Conservation (phyloP, 192 early-diverging fungal species). For the Backusella tarrabulga region DNA sequence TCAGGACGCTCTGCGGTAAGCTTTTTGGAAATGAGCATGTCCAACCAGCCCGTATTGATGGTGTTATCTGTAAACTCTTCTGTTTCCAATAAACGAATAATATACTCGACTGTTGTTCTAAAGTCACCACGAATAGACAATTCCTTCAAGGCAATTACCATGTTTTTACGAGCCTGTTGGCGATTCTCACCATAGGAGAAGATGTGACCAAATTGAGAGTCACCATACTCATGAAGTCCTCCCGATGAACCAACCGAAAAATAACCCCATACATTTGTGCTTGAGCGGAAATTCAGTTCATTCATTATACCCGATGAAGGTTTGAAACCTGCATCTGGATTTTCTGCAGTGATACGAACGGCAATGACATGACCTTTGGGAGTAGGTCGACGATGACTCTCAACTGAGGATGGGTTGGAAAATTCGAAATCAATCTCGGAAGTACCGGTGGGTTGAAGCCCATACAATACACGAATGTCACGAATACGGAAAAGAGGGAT, state of each 20-base stretch:
- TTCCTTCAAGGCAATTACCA: slow-evolving; percentile 97
- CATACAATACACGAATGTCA: slow-evolving; percentile 96
- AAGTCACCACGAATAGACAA: slow-evolving; percentile 98
- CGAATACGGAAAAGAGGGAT: slow-evolving; percentile 93
- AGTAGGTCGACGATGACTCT: slow-evolving; percentile 89
- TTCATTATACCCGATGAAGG: slow-evolving; percentile 94
- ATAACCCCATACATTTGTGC: slow-evolving; percentile 99
- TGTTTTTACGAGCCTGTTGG: slow-evolving; percentile 89
- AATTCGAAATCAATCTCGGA: slow-evolving; percentile 96
- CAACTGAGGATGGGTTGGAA: slow-evolving; percentile 63
- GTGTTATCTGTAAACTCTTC: slow-evolving; percentile 84
- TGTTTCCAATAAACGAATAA: slow-evolving; percentile 90
- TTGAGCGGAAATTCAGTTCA: slow-evolving; percentile 95
- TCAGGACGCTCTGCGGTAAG: slow-evolving; percentile 90
- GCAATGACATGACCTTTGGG: slow-evolving; percentile 98
- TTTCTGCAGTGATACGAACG: slow-evolving; percentile 97
- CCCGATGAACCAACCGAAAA: slow-evolving; percentile 93
- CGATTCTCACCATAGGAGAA: slow-evolving; percentile 96
- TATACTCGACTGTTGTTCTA: slow-evolving; percentile 96
- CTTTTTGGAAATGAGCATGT: slow-evolving; percentile 85
- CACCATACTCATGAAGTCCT: slow-evolving; percentile 97
- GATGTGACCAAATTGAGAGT: slow-evolving; percentile 98
- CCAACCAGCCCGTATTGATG: slow-evolving; percentile 94
- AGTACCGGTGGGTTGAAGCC: slow-evolving; percentile 79
- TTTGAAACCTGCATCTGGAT: slow-evolving; percentile 99